A percentile compares a stretch with the other conserved stretches of the same genome.
These are phyloP conservation scores for Rhynchospora pubera DNA, from an alignment of 176 grass and related monocot species.

Conservation along the genomic window DNA sequence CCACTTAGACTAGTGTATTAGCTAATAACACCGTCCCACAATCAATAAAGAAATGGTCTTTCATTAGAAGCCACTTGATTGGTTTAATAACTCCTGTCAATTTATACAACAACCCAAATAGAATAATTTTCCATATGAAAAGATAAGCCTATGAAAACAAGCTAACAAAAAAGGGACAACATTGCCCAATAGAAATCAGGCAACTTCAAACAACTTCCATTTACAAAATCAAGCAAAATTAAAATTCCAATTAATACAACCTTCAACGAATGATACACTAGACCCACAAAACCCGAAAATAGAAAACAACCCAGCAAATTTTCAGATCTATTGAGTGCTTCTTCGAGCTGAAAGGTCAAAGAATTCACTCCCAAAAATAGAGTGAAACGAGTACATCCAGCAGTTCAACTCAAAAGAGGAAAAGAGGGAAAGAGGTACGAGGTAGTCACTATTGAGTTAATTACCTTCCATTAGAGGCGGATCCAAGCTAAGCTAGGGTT, in stretches of 20 bases:
- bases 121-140: background rate
- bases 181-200: background rate
- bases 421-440: background rate
- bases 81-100: background rate
- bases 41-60: background rate
- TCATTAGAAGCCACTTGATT: background rate
- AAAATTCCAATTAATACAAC: background rate
- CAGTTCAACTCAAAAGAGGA: background rate
- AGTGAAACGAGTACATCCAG: background rate
- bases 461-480: slow-evolving; percentile 33
- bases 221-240: background rate
- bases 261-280: background rate
- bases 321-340: background rate
- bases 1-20: background rate
- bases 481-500: slow-evolving; percentile 20
- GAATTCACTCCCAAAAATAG: slow-evolving; percentile 1
- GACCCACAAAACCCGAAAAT: background rate
- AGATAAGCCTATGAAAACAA: background rate
- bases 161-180: background rate
- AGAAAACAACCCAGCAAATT: background rate
- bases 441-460: background rate
- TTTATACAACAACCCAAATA: background rate
- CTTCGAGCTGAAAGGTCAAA: background rate
- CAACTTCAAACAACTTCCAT: background rate
- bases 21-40: background rate